Percentiles rank a stretch among this genome's conserved stretches.
phyloP scores from a whole-genome alignment of 129 eudicot species.

The Rutidosis leptorrhynchoides region DNA sequence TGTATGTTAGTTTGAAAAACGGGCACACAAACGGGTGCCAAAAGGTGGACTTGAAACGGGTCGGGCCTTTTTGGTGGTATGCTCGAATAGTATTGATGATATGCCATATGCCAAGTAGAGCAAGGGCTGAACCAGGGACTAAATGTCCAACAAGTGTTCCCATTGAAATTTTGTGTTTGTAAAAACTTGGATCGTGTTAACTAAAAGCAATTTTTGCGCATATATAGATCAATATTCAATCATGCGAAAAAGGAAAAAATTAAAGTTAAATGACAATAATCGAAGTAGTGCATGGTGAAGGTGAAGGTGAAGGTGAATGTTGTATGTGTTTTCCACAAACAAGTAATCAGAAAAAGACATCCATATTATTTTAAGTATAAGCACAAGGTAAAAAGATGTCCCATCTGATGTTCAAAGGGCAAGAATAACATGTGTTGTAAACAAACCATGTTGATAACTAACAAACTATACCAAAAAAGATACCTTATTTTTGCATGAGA shows the following conservation, averaged over 20 bases:
- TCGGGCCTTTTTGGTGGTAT: slow-evolving; percentile 54
- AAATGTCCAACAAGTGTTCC: slow-evolving; percentile 76
- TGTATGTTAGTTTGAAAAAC: slow-evolving; percentile 38
- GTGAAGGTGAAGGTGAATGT: slow-evolving; percentile 33
- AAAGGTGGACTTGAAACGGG: slow-evolving; percentile 46
- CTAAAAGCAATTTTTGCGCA: slow-evolving; percentile 9
- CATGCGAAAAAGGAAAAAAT: slow-evolving; percentile 7
- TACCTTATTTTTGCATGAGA: not conserved
- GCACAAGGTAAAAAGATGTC: slow-evolving; percentile 8
- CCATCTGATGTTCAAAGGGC: slow-evolving; percentile 25
- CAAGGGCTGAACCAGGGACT: slow-evolving; percentile 70
- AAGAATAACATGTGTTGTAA: not conserved
- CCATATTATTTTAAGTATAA: slow-evolving; percentile 22
- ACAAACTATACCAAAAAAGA: not conserved
- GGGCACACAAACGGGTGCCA: slow-evolving; percentile 64
- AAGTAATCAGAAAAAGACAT: slow-evolving; percentile 30
- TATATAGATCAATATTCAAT: slow-evolving; percentile 24
- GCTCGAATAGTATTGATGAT: slow-evolving; percentile 48
- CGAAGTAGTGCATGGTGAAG: slow-evolving; percentile 28
- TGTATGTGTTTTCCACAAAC: slow-evolving; percentile 41
- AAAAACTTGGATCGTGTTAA: not conserved
- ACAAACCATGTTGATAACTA: not conserved
- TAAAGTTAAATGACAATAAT: slow-evolving; percentile 14
- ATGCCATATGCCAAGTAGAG: slow-evolving; percentile 77
- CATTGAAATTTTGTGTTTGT: slow-evolving; percentile 34